A percentile compares a stretch with the other conserved stretches of the same genome.
phyloP scores from a whole-genome alignment of 305 asterid species.

The Petunia hybrid region DNA sequence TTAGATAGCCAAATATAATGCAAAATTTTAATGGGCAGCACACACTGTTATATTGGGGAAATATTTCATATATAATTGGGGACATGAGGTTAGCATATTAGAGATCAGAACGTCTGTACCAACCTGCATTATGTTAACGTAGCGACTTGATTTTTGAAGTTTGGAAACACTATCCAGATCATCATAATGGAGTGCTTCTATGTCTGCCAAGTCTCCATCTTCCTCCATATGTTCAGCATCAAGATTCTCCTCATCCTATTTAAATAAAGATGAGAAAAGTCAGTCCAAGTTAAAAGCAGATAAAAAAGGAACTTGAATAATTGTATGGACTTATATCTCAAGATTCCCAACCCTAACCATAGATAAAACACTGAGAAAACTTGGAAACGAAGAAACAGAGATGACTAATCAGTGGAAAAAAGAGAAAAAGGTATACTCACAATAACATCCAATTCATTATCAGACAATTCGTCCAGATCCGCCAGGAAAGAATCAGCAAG shows the following conservation, averaged over 20 bases:
- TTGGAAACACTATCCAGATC: conserved; percentile 86
- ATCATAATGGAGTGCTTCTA: conserved; percentile 79
- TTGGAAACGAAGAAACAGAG: not conserved
- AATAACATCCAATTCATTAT: conserved; percentile 75
- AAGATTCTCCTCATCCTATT: conserved; percentile 65
- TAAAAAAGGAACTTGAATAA: conserved; percentile 16
- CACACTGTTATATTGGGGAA: not conserved
- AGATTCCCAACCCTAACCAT: not conserved
- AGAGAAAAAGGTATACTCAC: conserved; percentile 51
- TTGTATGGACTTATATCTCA: not conserved
- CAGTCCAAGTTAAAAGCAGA: not conserved
- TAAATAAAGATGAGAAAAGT: not conserved
- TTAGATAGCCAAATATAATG: not conserved
- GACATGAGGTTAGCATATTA: not conserved
- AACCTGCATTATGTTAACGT: conserved; percentile 73
- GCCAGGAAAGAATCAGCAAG: conserved; percentile 87
- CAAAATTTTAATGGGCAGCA: not conserved
- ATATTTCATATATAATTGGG: not conserved
- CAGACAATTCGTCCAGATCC: conserved; percentile 86
- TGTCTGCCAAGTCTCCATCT: conserved; percentile 85
- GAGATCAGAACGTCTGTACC: conserved; percentile 31
- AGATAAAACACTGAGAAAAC: not conserved
- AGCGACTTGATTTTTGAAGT: conserved; percentile 71
- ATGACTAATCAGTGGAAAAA: conserved; percentile 16
- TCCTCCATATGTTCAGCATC: conserved; percentile 73